Conservation (phyloP, 192 early-diverging fungal genomes). For the Coemansia reversa region DNA sequence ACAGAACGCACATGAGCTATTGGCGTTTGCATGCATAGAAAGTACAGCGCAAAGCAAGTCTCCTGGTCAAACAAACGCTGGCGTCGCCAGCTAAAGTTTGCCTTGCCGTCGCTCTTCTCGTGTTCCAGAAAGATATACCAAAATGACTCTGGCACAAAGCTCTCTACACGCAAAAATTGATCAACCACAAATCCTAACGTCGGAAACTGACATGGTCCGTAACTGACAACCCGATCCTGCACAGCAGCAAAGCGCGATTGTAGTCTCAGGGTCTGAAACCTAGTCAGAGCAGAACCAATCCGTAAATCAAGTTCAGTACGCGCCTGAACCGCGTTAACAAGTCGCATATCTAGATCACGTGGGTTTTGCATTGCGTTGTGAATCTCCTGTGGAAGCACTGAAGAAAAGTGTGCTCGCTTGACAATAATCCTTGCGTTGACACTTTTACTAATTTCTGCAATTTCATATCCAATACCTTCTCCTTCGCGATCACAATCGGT, state of each 20-base stretch:
- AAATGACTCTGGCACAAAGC: constrained; percentile 86
- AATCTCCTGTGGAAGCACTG: constrained; percentile 79
- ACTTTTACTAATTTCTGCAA: constrained; percentile 63
- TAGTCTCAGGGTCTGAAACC: constrained; percentile 83
- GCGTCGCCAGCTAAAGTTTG: constrained; percentile 75
- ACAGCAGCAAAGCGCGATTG: constrained; percentile 57
- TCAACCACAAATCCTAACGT: constrained; percentile 96
- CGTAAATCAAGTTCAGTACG: constrained; percentile 88
- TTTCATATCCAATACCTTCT: constrained; percentile 88
- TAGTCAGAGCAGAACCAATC: constrained; percentile 87
- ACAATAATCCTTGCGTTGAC: constrained; percentile 69
- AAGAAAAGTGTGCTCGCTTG: constrained; percentile 85
- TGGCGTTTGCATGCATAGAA: constrained; percentile 63
- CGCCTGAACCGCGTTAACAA: constrained; percentile 78
- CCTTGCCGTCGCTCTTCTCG: constrained; percentile 50
- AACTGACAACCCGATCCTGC: constrained; percentile 71
- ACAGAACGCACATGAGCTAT: constrained; percentile 63
- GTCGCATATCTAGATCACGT: constrained; percentile 68
- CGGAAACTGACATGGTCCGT: constrained; percentile 95
- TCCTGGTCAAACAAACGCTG: constrained; percentile 75
- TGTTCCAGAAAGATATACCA: constrained; percentile 80
- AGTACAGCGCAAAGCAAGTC: constrained; percentile 69
- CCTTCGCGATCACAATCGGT: constrained; percentile 99
- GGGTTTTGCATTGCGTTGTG: constrained; percentile 72
- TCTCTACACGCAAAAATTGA: constrained; percentile 68